phyloP scores from a whole-genome alignment of 2,329 filamentous ascomycete species.

The Nothophoma quercina region DNA sequence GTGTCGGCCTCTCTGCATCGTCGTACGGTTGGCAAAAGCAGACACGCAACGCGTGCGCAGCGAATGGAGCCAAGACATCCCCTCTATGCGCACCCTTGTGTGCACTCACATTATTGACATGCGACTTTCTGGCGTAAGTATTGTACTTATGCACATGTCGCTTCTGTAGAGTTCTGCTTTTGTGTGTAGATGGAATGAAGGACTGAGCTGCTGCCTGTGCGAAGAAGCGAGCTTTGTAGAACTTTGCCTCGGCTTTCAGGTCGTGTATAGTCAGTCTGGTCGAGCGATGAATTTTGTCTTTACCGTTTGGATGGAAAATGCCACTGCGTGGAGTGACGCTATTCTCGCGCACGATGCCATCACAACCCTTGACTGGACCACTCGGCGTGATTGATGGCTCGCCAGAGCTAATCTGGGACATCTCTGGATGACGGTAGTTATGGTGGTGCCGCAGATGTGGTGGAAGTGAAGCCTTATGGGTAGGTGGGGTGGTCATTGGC shows the following conservation, averaged over 20 bases:
- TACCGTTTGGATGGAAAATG: conserved; percentile 4
- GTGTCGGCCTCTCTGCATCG: conserved; percentile 24
- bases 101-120: background rate
- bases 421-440: conserved; percentile 26
- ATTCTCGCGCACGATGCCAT: conserved; percentile 32
- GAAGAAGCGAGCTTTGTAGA: conserved; percentile 24
- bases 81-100: background rate
- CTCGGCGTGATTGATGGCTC: conserved; percentile 18
- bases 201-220: conserved; percentile 16
- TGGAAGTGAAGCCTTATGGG: conserved; percentile 29
- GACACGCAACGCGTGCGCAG: conserved; percentile 37
- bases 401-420: conserved; percentile 25
- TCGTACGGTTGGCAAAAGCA: conserved; percentile 50
- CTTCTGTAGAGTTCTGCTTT: conserved; percentile 24
- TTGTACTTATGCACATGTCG: conserved; percentile 6
- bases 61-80: conserved; percentile 1
- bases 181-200: conserved; percentile 14
- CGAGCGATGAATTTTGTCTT: conserved; percentile 8
- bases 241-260: conserved; percentile 21
- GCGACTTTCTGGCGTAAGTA: conserved; percentile 4
- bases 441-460: conserved; percentile 32
- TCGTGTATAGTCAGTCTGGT: conserved; percentile 11
- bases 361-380: conserved; percentile 37
- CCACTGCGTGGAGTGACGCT: conserved; percentile 29
- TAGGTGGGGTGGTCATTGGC: conserved; percentile 33